These are phyloP conservation scores for Blastobotrys malaysiensis DNA, from an alignment of 1,139 yeast genomes.

Conservation along the genomic window DNA sequence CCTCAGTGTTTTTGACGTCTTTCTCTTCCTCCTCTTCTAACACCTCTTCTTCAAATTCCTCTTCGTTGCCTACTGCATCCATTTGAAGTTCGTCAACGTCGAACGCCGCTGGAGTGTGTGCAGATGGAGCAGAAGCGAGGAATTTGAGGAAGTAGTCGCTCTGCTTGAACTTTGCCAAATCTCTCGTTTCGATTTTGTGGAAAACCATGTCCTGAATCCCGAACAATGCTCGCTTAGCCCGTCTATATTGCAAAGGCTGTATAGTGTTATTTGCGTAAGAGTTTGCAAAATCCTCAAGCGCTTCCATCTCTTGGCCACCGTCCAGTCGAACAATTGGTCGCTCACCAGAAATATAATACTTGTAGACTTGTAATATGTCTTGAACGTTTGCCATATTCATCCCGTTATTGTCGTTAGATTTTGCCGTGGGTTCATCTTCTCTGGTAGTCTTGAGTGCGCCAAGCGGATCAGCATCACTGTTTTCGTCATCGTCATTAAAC, in stretches of 20 bases:
- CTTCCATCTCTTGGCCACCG: slow-evolving; percentile 19
- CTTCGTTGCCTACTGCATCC: slow-evolving; percentile 18
- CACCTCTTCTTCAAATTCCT: neutral
- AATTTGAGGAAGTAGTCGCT: slow-evolving; percentile 46
- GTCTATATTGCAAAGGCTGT: slow-evolving; percentile 14
- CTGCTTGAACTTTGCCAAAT: slow-evolving; percentile 52
- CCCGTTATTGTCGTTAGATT: neutral
- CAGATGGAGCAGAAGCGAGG: slow-evolving; percentile 38
- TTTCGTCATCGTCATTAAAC: slow-evolving; percentile 13
- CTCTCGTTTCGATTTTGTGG: slow-evolving; percentile 44
- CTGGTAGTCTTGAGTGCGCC: slow-evolving; percentile 22
- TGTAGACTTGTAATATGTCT: slow-evolving; percentile 41
- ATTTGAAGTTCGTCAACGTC: slow-evolving; percentile 26
- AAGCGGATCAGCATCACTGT: slow-evolving; percentile 24
- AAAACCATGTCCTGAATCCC: slow-evolving; percentile 50
- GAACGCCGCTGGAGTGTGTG: slow-evolving; percentile 12
- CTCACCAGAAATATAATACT: slow-evolving; percentile 37
- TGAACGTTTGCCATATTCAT: slow-evolving; percentile 17
- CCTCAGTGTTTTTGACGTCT: slow-evolving; percentile 1
- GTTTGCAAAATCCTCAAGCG: slow-evolving; percentile 26
- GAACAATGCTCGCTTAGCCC: slow-evolving; percentile 55
- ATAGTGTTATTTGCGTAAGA: slow-evolving; percentile 15
- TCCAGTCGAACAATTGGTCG: slow-evolving; percentile 19
- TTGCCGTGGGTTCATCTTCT: neutral
- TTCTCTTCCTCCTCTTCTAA: neutral